Conservation (phyloP, 805 yeast species). For the Saccharomycodes ludwigii region DNA sequence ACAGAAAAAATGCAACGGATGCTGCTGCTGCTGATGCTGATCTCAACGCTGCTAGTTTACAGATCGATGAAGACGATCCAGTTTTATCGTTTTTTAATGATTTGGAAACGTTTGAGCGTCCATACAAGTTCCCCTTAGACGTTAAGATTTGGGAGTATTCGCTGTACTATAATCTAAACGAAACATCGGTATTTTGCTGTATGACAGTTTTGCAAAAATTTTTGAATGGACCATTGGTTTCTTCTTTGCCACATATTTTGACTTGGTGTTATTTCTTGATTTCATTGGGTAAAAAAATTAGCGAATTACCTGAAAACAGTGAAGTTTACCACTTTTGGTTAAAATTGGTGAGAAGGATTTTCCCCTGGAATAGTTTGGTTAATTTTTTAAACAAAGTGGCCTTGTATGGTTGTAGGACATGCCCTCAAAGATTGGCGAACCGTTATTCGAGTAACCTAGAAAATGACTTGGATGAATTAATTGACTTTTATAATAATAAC, state of each 20-base stretch:
- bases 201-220: slow-evolving; percentile 56
- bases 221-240: slow-evolving; percentile 51
- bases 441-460: slow-evolving; percentile 8
- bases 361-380: slow-evolving; percentile 61
- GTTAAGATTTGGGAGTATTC: slow-evolving; percentile 40
- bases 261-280: slow-evolving; percentile 68
- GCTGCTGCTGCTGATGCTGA: slow-evolving; percentile 7
- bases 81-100: slow-evolving; percentile 18
- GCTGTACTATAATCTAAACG: slow-evolving; percentile 37
- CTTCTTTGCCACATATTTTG: slow-evolving; percentile 60
- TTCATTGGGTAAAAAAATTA: slow-evolving; percentile 46
- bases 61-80: slow-evolving; percentile 9
- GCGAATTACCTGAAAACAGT: slow-evolving; percentile 14
- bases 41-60: slow-evolving; percentile 4
- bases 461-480: slow-evolving; percentile 24
- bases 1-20: slow-evolving; percentile 31
- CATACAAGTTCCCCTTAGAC: slow-evolving; percentile 14
- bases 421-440: slow-evolving; percentile 5
- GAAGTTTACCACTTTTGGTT: slow-evolving; percentile 17
- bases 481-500: slow-evolving; percentile 41
- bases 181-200: slow-evolving; percentile 56
- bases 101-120: slow-evolving; percentile 16
- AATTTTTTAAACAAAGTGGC: slow-evolving; percentile 51
- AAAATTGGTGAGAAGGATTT: slow-evolving; percentile 31
- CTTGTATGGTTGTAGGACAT: slow-evolving; percentile 18